Conservation (phyloP, 371 early-diverging fungal genomes). For the Mucor indicus region DNA sequence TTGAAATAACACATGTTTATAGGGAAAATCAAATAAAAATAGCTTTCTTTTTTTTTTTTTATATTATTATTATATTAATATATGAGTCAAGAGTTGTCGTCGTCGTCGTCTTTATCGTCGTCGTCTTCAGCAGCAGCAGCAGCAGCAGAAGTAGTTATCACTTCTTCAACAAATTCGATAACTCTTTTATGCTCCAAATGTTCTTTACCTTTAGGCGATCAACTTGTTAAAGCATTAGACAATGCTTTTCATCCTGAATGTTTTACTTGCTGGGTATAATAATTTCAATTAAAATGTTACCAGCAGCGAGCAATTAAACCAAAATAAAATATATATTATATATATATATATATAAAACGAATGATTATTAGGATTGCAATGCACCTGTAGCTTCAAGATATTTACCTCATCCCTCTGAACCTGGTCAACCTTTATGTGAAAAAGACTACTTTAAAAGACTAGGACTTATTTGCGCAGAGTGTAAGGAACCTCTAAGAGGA, state of each 20-base stretch:
- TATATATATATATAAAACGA: background rate
- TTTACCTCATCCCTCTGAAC: constrained; percentile 67
- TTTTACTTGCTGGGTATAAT: constrained; percentile 84
- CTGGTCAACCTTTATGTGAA: constrained; percentile 78
- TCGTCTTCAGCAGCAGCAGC: background rate
- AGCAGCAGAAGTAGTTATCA: background rate
- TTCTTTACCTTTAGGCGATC: constrained; percentile 81
- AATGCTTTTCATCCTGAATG: constrained; percentile 96
- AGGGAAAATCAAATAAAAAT: too few relatives aligned
- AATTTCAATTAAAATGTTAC: background rate
- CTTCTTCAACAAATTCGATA: too few relatives aligned
- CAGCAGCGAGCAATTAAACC: background rate
- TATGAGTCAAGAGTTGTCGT: too few relatives aligned
- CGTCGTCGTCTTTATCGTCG: too few relatives aligned
- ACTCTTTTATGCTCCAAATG: constrained; percentile 94
- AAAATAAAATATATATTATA: background rate
- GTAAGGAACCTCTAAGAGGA: constrained; percentile 85
- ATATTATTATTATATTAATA: too few relatives aligned
- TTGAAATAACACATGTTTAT: too few relatives aligned
- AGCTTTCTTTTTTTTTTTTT: too few relatives aligned
- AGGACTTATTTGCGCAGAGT: constrained; percentile 84
- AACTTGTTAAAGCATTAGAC: constrained; percentile 90
- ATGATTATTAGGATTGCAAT: constrained; percentile 67
- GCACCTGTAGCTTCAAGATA: constrained; percentile 82
- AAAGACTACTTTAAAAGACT: constrained; percentile 87